Base-by-base conservation (phyloP, 768 basidiomycete genomes). In the Mycena chlorophos region DNA sequence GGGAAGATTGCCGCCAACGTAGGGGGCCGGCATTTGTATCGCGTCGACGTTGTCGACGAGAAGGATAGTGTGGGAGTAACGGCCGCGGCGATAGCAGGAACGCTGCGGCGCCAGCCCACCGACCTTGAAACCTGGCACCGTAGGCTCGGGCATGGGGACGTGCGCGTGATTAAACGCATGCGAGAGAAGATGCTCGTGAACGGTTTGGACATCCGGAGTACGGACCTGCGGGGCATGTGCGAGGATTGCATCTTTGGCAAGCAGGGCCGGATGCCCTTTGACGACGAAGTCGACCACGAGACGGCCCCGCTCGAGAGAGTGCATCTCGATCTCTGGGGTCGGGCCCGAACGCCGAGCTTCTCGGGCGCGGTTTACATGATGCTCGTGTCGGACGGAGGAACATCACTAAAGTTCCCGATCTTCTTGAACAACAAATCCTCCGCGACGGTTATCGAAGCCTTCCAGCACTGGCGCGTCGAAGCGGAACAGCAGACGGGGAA, bases 191-290 rank as follows among this genome's bases (percentile, higher is more conserved):
- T 49, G 0, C 29, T 67, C 1, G 66, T 69, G 1, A 54, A 63
- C 6, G 66, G 66, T 0, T 28, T 72, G 3, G 27, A 57, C 2
- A 51, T 68, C 16, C 51, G 25, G 4, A 42, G 51, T 1, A 5
- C 4, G 6, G 31, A 51, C 5, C 6, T 52, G 13, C 17, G 40
- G 3, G 62, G 63, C 0, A 12, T 51, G 8, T 70, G 68, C 43
- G 49, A 68, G 19, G 62, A 66, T 45, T 70, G 69, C 49, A 61
- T 69, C 2, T 65, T 60, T 39, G 66, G 66, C 3, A 70, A 71
- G 43, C 65, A 68, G 4, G 47, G 54, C 0, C 3, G 20, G 0
- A 39, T 60, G 4, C 68, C 66, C 16, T 71, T 63, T 34, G 63
- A 69, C 34, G 60, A 54, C 4, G 54, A 31, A 4, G 49, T 61